Evolutionary conservation across 2,329 filamentous ascomycete species (phyloP).

Genomic region (Calonectria leucothoes): DNA sequence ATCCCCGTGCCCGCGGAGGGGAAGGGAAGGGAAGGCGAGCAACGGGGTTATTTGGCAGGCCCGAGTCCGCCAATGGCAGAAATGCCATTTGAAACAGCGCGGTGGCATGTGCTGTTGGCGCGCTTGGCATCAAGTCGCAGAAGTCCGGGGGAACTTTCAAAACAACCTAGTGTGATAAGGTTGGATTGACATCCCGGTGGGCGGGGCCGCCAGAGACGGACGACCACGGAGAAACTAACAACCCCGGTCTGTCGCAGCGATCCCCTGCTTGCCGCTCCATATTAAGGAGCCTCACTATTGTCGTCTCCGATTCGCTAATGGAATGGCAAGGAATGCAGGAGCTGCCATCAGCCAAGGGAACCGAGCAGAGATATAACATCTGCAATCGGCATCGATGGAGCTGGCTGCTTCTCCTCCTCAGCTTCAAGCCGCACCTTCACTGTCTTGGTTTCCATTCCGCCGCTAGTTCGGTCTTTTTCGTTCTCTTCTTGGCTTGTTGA

Average conservation of each 20-base stretch:
- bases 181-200: conserved; percentile 14
- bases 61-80: conserved; percentile 29
- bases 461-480: conserved; percentile 19
- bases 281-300: conserved; percentile 28
- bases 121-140: conserved; percentile 21
- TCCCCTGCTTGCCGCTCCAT: conserved; percentile 12
- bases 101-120: conserved; percentile 17
- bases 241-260: neutral
- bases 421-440: conserved; percentile 20
- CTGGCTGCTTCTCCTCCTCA: neutral
- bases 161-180: conserved; percentile 8
- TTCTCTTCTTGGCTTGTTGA: conserved; percentile 15
- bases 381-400: neutral
- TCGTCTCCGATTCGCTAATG: conserved; percentile 5
- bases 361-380: conserved; percentile 21
- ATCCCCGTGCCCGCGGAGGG: neutral
- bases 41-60: neutral
- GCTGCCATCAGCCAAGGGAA: neutral
- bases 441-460: conserved; percentile 24
- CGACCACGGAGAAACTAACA: conserved; percentile 12
- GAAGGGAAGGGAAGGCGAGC: neutral
- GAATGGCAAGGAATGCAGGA: neutral
- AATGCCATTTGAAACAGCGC: conserved; percentile 31
- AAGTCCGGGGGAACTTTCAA: neutral
- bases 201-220: neutral